Percentiles rank a stretch among this genome's conserved stretches.
These are phyloP conservation scores for Isabelozyma pseudorhagii DNA, from an alignment of 805 yeast species.

Conservation along the genomic window DNA sequence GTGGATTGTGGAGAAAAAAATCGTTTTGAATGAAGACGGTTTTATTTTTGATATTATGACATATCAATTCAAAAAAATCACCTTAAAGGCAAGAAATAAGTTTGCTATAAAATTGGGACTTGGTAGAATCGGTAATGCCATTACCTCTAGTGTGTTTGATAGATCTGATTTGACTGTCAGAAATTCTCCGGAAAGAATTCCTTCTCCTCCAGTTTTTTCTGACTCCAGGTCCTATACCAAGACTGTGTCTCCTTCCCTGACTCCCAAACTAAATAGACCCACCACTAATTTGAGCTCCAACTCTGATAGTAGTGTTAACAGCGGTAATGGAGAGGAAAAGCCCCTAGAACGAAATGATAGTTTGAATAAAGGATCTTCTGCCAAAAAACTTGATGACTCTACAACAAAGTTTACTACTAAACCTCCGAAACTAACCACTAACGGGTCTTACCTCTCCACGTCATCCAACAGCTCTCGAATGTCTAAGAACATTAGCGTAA, in stretches of 20 bases:
- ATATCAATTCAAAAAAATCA: conserved; percentile 46
- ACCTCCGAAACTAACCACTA: neutral
- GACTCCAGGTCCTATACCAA: neutral
- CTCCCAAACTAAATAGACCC: neutral
- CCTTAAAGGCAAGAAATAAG: conserved; percentile 15
- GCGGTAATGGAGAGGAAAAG: neutral
- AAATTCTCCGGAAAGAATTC: conserved; percentile 7
- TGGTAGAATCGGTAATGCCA: conserved; percentile 33
- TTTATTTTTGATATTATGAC: conserved; percentile 57
- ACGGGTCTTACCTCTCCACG: neutral
- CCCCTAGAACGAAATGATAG: neutral
- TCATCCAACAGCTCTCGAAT: neutral
- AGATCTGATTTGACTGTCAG: neutral
- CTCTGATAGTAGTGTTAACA: neutral
- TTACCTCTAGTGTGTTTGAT: conserved; percentile 21
- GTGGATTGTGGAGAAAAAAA: conserved; percentile 40
- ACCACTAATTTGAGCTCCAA: neutral
- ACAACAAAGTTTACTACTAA: neutral
- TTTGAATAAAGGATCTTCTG: neutral
- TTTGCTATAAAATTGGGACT: conserved; percentile 7
- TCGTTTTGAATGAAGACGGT: conserved; percentile 49
- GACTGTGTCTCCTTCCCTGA: neutral
- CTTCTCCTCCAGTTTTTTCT: conserved; percentile 16
- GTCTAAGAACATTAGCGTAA: neutral
- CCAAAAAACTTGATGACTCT: neutral